Evolutionary conservation across 2,329 filamentous ascomycete genomes (phyloP).

Genomic region (Parafenestella ontariensis): DNA sequence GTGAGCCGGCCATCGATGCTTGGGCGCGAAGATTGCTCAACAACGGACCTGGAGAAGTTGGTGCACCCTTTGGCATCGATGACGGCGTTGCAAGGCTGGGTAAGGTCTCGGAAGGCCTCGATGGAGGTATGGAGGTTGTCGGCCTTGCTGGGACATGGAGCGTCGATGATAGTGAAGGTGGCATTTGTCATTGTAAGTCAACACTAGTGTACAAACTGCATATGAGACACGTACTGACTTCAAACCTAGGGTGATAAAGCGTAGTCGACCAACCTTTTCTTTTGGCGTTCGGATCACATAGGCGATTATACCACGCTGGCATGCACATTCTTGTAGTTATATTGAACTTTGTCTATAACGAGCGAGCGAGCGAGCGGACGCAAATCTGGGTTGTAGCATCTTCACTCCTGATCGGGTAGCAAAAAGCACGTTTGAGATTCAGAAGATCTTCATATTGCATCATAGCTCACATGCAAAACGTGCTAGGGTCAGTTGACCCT

Average conservation of each 20-base stretch:
- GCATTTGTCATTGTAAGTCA: constrained; percentile 41
- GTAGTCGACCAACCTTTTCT: background rate
- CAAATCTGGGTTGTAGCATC: background rate
- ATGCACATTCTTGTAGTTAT: background rate
- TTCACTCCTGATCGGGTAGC: background rate
- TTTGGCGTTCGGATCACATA: constrained; percentile 3
- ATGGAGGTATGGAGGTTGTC: constrained; percentile 64
- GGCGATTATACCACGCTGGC: background rate
- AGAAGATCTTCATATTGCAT: constrained; percentile 1
- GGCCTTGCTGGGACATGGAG: constrained; percentile 87
- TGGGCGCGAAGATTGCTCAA: constrained; percentile 67
- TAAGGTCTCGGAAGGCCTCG: constrained; percentile 61
- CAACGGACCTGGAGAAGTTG: constrained; percentile 54
- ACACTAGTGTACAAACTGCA: background rate
- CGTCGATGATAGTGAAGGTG: constrained; percentile 80
- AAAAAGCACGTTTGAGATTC: background rate
- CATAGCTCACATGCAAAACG: background rate
- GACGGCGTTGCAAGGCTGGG: constrained; percentile 55
- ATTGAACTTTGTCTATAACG: background rate
- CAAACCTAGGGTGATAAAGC: no score
- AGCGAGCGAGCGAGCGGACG: background rate
- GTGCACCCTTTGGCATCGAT: constrained; percentile 7
- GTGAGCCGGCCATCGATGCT: constrained; percentile 81
- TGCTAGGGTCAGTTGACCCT: background rate
- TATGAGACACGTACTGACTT: no score